These are phyloP conservation scores for Cryptococcus sp. DNA, from an alignment of 1,284 basidiomycete species.

Conservation along the genomic window DNA sequence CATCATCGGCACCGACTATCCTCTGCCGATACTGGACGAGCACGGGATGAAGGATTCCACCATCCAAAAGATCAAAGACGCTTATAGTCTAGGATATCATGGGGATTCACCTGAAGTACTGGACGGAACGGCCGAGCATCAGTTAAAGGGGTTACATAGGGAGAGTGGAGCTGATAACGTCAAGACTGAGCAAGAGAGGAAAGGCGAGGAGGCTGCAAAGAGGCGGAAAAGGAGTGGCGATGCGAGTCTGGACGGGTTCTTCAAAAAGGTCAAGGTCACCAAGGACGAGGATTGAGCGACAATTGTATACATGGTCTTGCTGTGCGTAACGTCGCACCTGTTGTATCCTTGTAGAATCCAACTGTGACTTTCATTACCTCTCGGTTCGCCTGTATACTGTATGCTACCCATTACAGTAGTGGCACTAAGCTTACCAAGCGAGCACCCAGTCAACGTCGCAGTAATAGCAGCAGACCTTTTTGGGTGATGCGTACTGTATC, in stretches of 20 bases:
- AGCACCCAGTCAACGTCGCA: too few species aligned
- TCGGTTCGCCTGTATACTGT: too few species aligned
- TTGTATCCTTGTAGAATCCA: too few species aligned
- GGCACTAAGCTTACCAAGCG: too few species aligned
- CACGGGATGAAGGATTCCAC: conserved; percentile 44
- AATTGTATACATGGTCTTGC: background rate
- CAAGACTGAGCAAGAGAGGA: conserved; percentile 19
- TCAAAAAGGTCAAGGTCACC: conserved; percentile 26
- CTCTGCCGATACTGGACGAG: conserved; percentile 52
- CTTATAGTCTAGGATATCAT: conserved; percentile 41
- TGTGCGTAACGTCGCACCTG: background rate
- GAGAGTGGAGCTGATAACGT: conserved; percentile 23
- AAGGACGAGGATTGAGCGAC: background rate
- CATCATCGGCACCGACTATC: conserved; percentile 54
- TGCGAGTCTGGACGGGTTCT: conserved; percentile 36
- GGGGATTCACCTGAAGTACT: conserved; percentile 42
- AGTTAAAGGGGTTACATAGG: conserved; percentile 30
- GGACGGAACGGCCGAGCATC: conserved; percentile 34
- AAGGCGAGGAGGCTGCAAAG: conserved; percentile 23
- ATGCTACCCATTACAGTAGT: too few species aligned
- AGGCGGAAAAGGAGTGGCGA: conserved; percentile 33
- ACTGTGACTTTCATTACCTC: too few species aligned
- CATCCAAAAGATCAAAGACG: conserved; percentile 48
- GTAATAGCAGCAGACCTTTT: too few species aligned
- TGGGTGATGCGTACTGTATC: too few species aligned